Evolutionary conservation across 2,329 filamentous ascomycete genomes (phyloP), one percentile per base, ranked within the genome.

Genomic region (Venturia pyrina): DNA sequence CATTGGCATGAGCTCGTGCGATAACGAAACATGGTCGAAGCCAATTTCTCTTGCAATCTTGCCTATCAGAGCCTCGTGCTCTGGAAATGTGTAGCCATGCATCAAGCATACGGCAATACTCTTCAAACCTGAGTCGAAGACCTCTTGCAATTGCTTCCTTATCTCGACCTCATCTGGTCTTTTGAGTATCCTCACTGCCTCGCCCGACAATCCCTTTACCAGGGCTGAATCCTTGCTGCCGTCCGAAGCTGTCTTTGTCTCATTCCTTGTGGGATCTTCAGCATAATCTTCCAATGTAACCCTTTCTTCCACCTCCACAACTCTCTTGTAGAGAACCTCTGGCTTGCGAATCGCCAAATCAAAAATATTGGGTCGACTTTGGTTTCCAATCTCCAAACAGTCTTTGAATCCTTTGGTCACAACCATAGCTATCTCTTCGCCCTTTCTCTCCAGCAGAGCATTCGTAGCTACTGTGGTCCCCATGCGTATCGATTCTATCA

Each of bases 381-480:
- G 93, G 75, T 96, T 96, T 17, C 93, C 93, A 73, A 97, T 97
- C 64, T 87, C 84, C 32, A 96, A 80, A 70, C 91, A 96, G 75
- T 97, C 92, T 70, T 86, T 88, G 80, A 96, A 96, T 0, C 93
- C 93, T 70, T 87, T 88, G 0, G 91, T 96, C 13, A 96, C 90
- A 0, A 96, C 86, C 76, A 97, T 83, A 17, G 90, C 92, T 73
- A 95, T 93, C 70, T 86, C 87, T 78, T 96, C 92, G 61, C 93
- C 93, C 76, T 96, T 96, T 66, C 93, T 82, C 76, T 97, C 93
- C 1, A 97, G 82, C 66, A 97, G 78, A 0, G 93, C 93, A 75
- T 97, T 97, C 0, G 93, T 97, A 11, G 93, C 93, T 15, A 97
- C 92, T 0, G 93, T 97, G 1, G 93, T 97, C 57, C 93, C 93